A percentile compares a stretch with the other conserved stretches of the same genome.
Evolutionary conservation across 2,329 filamentous ascomycete genomes (phyloP).

Genomic region (Cercospora nicotianae): DNA sequence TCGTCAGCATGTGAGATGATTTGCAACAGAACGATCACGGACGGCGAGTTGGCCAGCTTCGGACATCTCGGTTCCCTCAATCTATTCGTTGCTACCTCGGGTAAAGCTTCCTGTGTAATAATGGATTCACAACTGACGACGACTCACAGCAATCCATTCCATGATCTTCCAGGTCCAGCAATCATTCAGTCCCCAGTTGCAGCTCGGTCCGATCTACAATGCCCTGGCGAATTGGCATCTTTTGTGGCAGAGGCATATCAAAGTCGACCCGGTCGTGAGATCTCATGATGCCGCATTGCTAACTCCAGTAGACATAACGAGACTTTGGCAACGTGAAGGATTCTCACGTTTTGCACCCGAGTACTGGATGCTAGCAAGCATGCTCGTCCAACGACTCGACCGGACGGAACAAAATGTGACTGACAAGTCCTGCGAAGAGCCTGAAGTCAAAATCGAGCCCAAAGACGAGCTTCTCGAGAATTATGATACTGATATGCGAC

Average conservation of each 20-base stretch:
- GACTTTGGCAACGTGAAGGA: conserved; percentile 4
- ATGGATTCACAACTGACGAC: neutral
- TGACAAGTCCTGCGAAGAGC: neutral
- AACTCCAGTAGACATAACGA: neutral
- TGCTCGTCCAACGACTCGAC: conserved; percentile 10
- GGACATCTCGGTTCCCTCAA: neutral
- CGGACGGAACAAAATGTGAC: neutral
- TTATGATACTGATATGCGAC: conserved; percentile 16
- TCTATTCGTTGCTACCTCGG: neutral
- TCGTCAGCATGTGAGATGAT: conserved; percentile 6
- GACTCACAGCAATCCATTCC: conserved; percentile 9
- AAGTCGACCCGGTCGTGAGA: neutral
- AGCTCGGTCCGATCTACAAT: conserved; percentile 6
- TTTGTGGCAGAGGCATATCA: conserved; percentile 1
- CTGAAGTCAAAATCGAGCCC: neutral
- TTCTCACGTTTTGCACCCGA: conserved; percentile 7
- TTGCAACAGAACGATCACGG: neutral
- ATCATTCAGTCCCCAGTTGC: conserved; percentile 4
- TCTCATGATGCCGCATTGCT: neutral
- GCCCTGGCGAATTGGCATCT: conserved; percentile 12
- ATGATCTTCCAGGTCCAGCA: conserved; percentile 16
- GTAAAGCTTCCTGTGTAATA: neutral
- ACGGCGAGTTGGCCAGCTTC: neutral
- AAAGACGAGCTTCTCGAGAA: conserved; percentile 4
- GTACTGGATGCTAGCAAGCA: conserved; percentile 14